Conservation (phyloP, 1,139 yeast genomes). For the Pichia sp. region DNA sequence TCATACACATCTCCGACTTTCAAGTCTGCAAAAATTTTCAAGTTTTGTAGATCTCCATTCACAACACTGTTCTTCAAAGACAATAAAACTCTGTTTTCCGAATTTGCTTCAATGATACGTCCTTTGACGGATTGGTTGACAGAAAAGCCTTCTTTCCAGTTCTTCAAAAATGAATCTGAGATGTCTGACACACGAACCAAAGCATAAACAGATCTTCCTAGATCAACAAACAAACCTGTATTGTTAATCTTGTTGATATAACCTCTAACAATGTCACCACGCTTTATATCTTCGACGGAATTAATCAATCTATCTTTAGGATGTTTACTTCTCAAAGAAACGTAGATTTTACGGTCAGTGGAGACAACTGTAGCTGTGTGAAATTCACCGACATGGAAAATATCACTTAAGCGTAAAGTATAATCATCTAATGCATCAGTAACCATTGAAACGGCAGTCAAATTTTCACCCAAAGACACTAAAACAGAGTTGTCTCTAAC, state of each 20-base stretch:
- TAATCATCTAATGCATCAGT: slow-evolving; percentile 81
- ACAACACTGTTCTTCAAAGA: slow-evolving; percentile 82
- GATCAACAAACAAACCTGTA: slow-evolving; percentile 73
- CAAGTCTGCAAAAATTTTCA: slow-evolving; percentile 62
- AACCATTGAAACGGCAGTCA: slow-evolving; percentile 62
- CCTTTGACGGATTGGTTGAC: slow-evolving; percentile 74
- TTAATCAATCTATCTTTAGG: slow-evolving; percentile 53
- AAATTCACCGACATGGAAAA: slow-evolving; percentile 52
- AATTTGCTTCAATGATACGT: slow-evolving; percentile 60
- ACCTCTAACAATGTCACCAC: slow-evolving; percentile 75
- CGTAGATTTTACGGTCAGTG: slow-evolving; percentile 59
- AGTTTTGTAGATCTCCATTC: slow-evolving; percentile 55
- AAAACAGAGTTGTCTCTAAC: slow-evolving; percentile 59
- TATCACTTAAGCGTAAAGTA: slow-evolving; percentile 48
- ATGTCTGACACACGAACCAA: slow-evolving; percentile 78
- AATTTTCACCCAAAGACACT: slow-evolving; percentile 59
- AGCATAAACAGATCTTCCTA: slow-evolving; percentile 71
- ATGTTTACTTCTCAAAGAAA: slow-evolving; percentile 52
- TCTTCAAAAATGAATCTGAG: slow-evolving; percentile 75
- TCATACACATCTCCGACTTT: slow-evolving; percentile 66
- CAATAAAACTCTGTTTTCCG: slow-evolving; percentile 63
- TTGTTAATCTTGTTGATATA: slow-evolving; percentile 71
- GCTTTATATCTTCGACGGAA: slow-evolving; percentile 51
- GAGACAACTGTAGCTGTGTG: slow-evolving; percentile 58
- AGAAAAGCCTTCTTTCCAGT: slow-evolving; percentile 78